Evolutionary conservation across 441 rosid genomes (phyloP).

Genomic region (Gossypium aridum): DNA sequence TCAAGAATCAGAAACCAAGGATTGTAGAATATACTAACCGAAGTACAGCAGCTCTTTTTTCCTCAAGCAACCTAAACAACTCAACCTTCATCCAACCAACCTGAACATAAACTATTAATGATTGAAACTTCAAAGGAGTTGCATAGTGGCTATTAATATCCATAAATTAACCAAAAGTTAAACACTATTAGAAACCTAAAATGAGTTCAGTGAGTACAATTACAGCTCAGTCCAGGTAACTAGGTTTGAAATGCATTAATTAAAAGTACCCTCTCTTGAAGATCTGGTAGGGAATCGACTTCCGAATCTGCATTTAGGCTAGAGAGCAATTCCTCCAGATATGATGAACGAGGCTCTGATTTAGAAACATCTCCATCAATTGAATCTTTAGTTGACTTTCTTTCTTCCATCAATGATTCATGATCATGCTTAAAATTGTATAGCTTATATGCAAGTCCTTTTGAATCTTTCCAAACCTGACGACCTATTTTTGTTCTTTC

Average conservation of each 20-base stretch:
- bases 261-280: constrained; percentile 55
- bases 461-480: constrained; percentile 32
- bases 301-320: constrained; percentile 27
- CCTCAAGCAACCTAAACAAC: constrained; percentile 60
- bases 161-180: constrained; percentile 4
- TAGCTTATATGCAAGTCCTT: constrained; percentile 47
- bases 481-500: constrained; percentile 28
- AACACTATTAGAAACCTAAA: constrained; percentile 8
- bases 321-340: constrained; percentile 29
- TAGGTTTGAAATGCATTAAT: not conserved
- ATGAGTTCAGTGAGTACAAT: not conserved
- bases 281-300: constrained; percentile 50
- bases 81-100: constrained; percentile 65
- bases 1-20: constrained; percentile 11
- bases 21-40: constrained; percentile 33
- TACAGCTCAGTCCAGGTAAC: not conserved
- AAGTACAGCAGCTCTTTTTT: constrained; percentile 55
- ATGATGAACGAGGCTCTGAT: constrained; percentile 18
- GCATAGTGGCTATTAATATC: constrained; percentile 10
- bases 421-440: constrained; percentile 57
- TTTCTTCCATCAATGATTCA: constrained; percentile 26
- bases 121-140: constrained; percentile 47
- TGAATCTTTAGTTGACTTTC: constrained; percentile 20
- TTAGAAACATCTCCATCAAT: constrained; percentile 21
- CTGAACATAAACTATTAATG: constrained; percentile 52